Percentiles rank a stretch among this genome's conserved stretches.
Evolutionary conservation across 2,329 filamentous ascomycete species (phyloP).

Genomic region (Talaromyces sp.): DNA sequence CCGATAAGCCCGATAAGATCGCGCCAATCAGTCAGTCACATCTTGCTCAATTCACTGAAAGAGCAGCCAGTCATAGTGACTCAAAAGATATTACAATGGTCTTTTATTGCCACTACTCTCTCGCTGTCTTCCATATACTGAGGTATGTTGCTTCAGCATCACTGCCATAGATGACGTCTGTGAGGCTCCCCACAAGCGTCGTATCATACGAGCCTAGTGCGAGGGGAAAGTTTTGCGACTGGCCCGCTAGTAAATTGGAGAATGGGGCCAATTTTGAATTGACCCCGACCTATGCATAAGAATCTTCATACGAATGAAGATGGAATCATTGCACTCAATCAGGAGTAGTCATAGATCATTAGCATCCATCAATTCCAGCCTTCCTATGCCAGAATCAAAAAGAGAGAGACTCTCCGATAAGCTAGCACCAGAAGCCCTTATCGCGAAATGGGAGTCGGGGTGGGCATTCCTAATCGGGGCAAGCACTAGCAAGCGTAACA

Average conservation of each 20-base stretch:
- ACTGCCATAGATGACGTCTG: conserved; percentile 7
- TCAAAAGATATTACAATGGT: not conserved
- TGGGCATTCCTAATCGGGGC: conserved; percentile 7
- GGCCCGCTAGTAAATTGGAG: not conserved
- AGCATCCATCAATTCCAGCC: no score
- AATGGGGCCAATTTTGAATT: not conserved
- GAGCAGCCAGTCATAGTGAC: not conserved
- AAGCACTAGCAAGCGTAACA: conserved; percentile 13
- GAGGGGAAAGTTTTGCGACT: conserved; percentile 1
- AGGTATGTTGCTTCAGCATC: not conserved
- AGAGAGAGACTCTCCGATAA: no score
- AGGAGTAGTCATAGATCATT: no score
- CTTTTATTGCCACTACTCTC: not conserved
- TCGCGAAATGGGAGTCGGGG: not conserved
- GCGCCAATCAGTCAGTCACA: not conserved
- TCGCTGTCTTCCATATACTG: not conserved
- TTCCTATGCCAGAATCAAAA: no score
- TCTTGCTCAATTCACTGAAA: not conserved
- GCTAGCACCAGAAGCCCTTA: not conserved
- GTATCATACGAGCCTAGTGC: no score
- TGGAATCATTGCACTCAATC: not conserved
- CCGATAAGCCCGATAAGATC: not conserved
- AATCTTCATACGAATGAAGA: not conserved
- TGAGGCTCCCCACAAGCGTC: conserved; percentile 1
- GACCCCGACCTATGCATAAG: no score